Conservation (phyloP, 192 early-diverging fungal genomes). For the Umbelopsis sp. region DNA sequence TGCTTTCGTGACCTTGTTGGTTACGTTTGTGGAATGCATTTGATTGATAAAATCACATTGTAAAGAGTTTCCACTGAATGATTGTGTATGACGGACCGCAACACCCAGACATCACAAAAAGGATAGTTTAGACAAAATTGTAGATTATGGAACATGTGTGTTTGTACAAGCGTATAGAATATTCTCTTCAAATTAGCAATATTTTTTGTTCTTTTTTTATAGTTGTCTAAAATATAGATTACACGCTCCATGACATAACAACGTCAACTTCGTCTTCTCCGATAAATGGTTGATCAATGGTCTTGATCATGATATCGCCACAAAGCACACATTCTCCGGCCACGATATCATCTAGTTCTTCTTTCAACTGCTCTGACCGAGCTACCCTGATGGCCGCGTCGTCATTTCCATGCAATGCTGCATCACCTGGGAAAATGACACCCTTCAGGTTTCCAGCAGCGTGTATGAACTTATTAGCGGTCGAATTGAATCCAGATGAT, state of each 20-base stretch:
- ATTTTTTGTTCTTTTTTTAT: neutral
- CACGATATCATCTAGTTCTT: conserved; percentile 78
- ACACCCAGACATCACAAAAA: too few relatives aligned
- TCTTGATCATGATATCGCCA: conserved; percentile 93
- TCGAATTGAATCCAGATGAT: conserved; percentile 21
- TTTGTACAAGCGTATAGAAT: neutral
- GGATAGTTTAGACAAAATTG: too few relatives aligned
- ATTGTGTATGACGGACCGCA: too few relatives aligned
- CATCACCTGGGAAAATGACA: conserved; percentile 44
- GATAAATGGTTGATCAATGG: conserved; percentile 83
- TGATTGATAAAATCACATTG: neutral
- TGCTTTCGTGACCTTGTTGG: neutral
- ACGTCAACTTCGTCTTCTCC: conserved; percentile 53
- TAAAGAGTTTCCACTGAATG: too few relatives aligned
- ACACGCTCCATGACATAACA: conserved; percentile 67
- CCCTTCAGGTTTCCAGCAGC: conserved; percentile 50
- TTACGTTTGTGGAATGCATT: neutral
- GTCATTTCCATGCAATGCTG: conserved; percentile 33
- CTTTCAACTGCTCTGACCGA: conserved; percentile 50
- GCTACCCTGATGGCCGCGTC: conserved; percentile 51
- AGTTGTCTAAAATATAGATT: conserved; percentile 20
- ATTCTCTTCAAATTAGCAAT: neutral
- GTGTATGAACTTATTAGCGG: conserved; percentile 27
- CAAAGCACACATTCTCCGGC: conserved; percentile 93
- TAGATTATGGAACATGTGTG: too few relatives aligned